phyloP scores from a whole-genome alignment of 2,329 filamentous ascomycete species.

The Kalmusia sp. region DNA sequence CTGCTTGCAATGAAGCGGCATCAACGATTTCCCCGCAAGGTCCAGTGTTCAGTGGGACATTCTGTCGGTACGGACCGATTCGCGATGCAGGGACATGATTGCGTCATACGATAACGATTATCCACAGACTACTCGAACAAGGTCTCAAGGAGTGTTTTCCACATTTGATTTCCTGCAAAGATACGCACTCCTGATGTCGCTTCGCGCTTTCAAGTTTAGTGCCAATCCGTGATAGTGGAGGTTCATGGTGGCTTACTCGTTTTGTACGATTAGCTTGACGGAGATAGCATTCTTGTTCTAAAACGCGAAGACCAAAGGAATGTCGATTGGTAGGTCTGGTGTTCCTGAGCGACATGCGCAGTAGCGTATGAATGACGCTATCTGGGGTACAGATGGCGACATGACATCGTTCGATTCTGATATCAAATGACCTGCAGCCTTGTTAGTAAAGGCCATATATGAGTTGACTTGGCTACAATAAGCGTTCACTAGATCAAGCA shows the following conservation, averaged over 20 bases:
- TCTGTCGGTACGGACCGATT: conserved; percentile 2
- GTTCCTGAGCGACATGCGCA: background rate
- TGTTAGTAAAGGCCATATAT: background rate
- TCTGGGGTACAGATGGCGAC: conserved; percentile 20
- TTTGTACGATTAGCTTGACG: background rate
- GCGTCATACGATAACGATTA: conserved; percentile 28
- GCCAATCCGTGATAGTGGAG: background rate
- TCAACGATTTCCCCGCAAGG: too few species aligned
- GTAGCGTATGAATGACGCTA: background rate
- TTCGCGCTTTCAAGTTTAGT: background rate
- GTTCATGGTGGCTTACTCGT: background rate
- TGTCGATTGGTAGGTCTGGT: background rate
- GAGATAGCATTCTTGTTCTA: background rate
- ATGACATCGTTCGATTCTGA: conserved; percentile 23
- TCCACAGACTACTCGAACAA: too few species aligned
- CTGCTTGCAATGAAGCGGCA: too few species aligned
- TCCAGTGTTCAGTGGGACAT: background rate
- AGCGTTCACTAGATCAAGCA: too few species aligned
- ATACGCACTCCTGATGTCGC: too few species aligned
- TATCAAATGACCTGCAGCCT: background rate
- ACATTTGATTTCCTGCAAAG: too few species aligned
- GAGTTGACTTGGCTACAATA: background rate
- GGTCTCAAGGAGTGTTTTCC: too few species aligned
- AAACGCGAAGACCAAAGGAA: background rate
- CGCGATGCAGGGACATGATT: conserved; percentile 28